These are phyloP conservation scores for Aspergillus biplanus DNA, from an alignment of 495 filamentous ascomycete genomes.

Conservation along the genomic window DNA sequence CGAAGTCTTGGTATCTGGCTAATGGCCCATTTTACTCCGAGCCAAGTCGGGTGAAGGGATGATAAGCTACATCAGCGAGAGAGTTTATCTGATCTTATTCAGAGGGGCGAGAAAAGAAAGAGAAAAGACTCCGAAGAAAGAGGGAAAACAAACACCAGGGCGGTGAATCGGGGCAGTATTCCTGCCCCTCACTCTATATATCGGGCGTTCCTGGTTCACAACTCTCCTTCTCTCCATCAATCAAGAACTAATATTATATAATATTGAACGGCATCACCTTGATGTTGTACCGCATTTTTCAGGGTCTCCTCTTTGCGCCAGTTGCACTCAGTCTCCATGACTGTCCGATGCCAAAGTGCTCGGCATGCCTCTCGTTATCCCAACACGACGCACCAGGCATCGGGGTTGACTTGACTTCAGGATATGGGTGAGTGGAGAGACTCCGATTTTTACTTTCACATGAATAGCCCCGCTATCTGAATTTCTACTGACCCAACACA, in stretches of 20 bases:
- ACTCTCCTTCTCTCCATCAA: background rate
- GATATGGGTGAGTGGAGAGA: background rate
- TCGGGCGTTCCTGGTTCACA: background rate
- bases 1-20: no score
- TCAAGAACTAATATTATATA: background rate
- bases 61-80: no score
- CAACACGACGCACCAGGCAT: background rate
- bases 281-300: background rate
- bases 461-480: no score
- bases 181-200: background rate
- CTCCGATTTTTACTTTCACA: background rate
- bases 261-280: background rate
- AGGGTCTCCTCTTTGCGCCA: background rate
- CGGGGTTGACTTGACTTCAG: background rate
- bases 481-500: background rate
- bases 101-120: no score
- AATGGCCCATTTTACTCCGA: no score
- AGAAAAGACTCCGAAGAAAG: no score
- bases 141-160: no score
- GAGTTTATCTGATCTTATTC: no score
- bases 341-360: background rate
- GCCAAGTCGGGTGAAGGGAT: no score
- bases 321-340: background rate
- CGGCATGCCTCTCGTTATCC: background rate
- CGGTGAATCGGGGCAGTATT: no score